Base-by-base conservation (phyloP, 768 basidiomycete species). In the Floccularia luteovirens region DNA sequence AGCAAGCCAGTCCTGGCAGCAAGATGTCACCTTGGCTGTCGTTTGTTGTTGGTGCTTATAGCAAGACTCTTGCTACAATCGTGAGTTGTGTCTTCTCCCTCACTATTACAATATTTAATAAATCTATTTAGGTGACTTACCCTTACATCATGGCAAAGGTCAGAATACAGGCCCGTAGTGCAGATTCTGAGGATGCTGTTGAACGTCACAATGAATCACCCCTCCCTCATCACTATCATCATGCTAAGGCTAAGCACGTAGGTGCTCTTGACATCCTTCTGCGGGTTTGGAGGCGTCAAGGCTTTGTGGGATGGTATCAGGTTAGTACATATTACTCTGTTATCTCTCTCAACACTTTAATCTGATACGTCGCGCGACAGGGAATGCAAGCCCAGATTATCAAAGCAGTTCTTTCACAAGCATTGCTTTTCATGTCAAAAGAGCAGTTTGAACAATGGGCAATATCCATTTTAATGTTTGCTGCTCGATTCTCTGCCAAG, bases 61-160 rank as follows among this genome's bases (percentile, higher is more conserved):
- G 90, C 61, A 99, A 99, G 68, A 91, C 88, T 3, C 72, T 99
- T 38, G 96, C 96, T 7, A 99, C 96, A 2, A 69, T 99, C 24
- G 96, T 94, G 59, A 42, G 85, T 73, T 14, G 35, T 31, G 24
- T 47, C 25, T 21, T 36, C 34, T 24, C 37, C 20, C 36, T 31
- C 12, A 3, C 24, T 36, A n/a, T 33, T 14, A 16, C n/a, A 5
- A 35, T 21, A 22, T 28, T 22, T 40, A 27, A 28, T 5, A 27
- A 35, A 39, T 5, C 21, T 24, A 19, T 35, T 16, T 49, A 92
- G 91, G 88, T 91, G 21, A 94, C 90, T 2, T 94, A 93, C 55
- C 91, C 90, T 0, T 92, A 93, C 55, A 92, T 92, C 49, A 90
- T 91, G 87, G 89, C 88, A 34, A 98, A 98, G 70, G 90, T 97